phyloP scores from a whole-genome alignment of 495 filamentous ascomycete genomes.

The Penicillium angulare region DNA sequence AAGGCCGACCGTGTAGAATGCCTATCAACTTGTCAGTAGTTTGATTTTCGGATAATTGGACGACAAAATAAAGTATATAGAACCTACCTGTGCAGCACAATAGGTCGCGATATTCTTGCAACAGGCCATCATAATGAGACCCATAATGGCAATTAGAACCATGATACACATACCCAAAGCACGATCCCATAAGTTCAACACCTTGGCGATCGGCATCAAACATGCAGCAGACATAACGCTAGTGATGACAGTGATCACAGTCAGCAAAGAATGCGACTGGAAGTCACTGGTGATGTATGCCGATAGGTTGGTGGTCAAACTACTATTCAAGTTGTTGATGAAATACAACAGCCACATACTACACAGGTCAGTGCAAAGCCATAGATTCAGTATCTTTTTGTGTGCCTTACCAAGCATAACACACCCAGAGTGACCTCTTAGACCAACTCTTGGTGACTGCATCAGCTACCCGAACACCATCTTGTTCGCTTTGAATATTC shows the following conservation, averaged over 20 bases:
- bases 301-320: conserved; percentile 22
- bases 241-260: conserved; percentile 53
- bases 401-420: no score
- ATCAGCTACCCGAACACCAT: no score
- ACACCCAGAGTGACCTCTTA: no score
- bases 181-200: conserved; percentile 63
- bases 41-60: neutral
- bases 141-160: conserved; percentile 30
- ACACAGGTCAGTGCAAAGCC: neutral
- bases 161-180: conserved; percentile 48
- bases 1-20: conserved; percentile 53
- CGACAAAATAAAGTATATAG: neutral
- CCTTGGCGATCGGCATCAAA: conserved; percentile 59
- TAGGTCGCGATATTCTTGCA: conserved; percentile 46
- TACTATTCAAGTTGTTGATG: conserved; percentile 36
- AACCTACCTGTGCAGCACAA: conserved; percentile 40
- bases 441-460: no score
- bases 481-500: no score
- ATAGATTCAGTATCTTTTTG: no score
- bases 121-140: conserved; percentile 45
- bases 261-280: conserved; percentile 53
- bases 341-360: conserved; percentile 46
- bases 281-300: conserved; percentile 46
- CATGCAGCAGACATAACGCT: conserved; percentile 32
- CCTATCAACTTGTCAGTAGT: conserved; percentile 7